phyloP scores from a whole-genome alignment of 2,329 filamentous ascomycete genomes.

The Colletotrichum sp. region DNA sequence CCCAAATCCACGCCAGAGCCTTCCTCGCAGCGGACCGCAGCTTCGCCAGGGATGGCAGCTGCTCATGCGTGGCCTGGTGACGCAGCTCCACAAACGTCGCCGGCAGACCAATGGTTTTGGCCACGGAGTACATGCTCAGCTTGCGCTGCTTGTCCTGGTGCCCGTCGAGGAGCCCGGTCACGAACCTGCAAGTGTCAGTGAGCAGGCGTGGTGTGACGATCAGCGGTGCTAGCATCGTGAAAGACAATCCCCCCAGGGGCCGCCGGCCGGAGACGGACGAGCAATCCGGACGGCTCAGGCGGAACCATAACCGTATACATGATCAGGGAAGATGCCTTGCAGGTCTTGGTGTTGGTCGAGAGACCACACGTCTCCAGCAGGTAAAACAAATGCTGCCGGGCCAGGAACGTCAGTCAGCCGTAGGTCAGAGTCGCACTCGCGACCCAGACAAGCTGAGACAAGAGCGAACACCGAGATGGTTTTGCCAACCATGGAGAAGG shows the following conservation, averaged over 20 bases:
- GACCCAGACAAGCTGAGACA: conserved; percentile 4
- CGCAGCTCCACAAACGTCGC: conserved; percentile 86
- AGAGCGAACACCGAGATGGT: neutral
- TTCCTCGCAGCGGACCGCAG: conserved; percentile 72
- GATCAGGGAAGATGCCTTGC: neutral
- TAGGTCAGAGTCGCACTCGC: neutral
- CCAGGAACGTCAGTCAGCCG: conserved; percentile 1
- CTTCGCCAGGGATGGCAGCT: conserved; percentile 77
- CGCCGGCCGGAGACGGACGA: neutral
- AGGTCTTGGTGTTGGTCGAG: neutral
- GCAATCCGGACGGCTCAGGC: neutral
- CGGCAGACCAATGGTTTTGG: conserved; percentile 71
- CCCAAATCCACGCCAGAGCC: conserved; percentile 85
- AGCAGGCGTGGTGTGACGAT: neutral
- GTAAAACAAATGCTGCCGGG: neutral
- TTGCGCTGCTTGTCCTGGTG: conserved; percentile 71
- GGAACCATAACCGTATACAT: neutral
- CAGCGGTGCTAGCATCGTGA: neutral
- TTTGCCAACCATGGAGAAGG: neutral
- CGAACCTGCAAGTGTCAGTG: conserved; percentile 60
- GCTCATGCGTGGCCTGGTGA: conserved; percentile 90
- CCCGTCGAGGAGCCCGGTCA: conserved; percentile 79
- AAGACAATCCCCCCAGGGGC: neutral
- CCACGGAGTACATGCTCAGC: conserved; percentile 75
- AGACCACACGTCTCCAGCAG: neutral